A percentile compares a stretch with the other conserved stretches of the same genome.
phyloP scores from a whole-genome alignment of 805 yeast species.

The Wickerhamiella spandovensis region DNA sequence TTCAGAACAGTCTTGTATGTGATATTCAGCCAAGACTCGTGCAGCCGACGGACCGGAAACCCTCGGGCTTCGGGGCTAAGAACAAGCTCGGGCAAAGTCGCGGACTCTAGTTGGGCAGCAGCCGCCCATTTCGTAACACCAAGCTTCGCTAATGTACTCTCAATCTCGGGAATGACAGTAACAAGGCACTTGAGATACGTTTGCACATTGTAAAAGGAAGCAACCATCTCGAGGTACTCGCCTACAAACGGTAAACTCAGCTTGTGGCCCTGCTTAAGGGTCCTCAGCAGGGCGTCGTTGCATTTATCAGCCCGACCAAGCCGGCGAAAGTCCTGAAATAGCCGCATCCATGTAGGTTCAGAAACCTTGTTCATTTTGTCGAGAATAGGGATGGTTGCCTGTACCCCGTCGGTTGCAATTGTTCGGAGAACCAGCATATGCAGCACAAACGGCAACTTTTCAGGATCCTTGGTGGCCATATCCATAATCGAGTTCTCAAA shows the following conservation, averaged over 20 bases:
- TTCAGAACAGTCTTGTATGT: conserved; percentile 20
- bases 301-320: conserved; percentile 20
- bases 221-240: conserved; percentile 17
- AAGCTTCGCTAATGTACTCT: conserved; percentile 6
- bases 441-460: conserved; percentile 8
- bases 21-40: conserved; percentile 16
- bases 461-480: conserved; percentile 7
- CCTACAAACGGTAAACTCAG: conserved; percentile 14
- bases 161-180: conserved; percentile 13
- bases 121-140: conserved; percentile 7
- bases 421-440: conserved; percentile 18
- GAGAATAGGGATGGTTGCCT: conserved; percentile 15
- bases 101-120: neutral
- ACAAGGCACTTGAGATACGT: conserved; percentile 12
- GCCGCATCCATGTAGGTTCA: conserved; percentile 14
- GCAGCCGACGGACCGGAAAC: conserved; percentile 3
- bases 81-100: neutral
- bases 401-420: conserved; percentile 18
- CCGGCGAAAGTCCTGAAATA: conserved; percentile 20
- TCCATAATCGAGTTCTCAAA: conserved; percentile 9
- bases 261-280: conserved; percentile 7
- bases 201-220: conserved; percentile 14
- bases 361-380: conserved; percentile 14
- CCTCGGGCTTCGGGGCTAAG: conserved; percentile 1
- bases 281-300: conserved; percentile 14